These are phyloP conservation scores for Boletus vermiculosoides DNA, from an alignment of 768 basidiomycete species.

Conservation along the genomic window DNA sequence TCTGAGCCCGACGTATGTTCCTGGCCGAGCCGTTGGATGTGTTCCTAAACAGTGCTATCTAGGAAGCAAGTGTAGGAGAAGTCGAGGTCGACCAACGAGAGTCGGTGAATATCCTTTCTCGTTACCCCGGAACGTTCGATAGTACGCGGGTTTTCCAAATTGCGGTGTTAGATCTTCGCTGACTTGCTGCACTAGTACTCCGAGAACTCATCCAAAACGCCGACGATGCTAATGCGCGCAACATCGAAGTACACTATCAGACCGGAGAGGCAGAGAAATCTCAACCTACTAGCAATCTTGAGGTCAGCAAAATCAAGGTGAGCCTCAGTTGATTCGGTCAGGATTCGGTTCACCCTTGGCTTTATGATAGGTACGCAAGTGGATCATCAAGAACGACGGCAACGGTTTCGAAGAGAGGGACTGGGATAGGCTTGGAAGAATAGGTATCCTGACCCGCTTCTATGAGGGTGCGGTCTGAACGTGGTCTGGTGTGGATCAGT, in stretches of 20 bases:
- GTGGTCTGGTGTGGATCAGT: neutral
- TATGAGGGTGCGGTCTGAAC: neutral
- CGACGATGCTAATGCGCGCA: slow-evolving; percentile 44
- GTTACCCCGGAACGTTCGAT: no score
- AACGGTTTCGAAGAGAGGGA: neutral
- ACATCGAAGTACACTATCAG: slow-evolving; percentile 38
- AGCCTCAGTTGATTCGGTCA: neutral
- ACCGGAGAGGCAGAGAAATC: slow-evolving; percentile 11
- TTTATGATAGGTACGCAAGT: no score
- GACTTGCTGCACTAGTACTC: slow-evolving; percentile 33
- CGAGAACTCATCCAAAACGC: slow-evolving; percentile 33
- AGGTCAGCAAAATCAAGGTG: neutral
- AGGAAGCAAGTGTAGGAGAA: neutral
- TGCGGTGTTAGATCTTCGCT: neutral
- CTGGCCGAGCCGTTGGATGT: no score
- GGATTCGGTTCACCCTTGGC: no score
- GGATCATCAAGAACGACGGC: no score
- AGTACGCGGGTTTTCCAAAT: neutral
- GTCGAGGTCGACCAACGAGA: neutral
- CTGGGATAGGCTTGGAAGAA: slow-evolving; percentile 6
- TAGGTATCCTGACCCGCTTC: neutral
- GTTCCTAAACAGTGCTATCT: neutral
- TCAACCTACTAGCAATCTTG: neutral
- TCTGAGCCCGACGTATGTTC: neutral
- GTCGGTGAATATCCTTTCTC: no score